Conservation (phyloP, 352 stramenopile species). For the Globisporangium parvum region DNA sequence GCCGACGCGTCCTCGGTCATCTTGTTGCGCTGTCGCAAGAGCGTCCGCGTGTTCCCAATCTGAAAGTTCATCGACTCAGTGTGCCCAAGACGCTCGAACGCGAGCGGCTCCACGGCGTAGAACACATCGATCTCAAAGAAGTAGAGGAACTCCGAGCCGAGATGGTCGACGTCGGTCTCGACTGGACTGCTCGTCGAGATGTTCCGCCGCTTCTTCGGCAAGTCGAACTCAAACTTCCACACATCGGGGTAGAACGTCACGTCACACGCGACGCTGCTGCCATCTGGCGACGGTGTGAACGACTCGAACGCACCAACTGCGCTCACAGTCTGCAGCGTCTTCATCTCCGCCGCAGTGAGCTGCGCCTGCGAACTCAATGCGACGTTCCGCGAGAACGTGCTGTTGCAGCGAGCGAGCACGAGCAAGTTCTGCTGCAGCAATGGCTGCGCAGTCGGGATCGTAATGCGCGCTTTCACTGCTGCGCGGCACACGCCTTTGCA, state of each 20-base stretch:
- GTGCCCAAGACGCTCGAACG: conserved; percentile 58
- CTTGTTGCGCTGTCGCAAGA: conserved; percentile 79
- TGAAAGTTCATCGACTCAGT: conserved; percentile 78
- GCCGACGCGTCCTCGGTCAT: conserved; percentile 40
- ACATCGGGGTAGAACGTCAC: conserved; percentile 85
- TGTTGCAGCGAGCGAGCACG: conserved; percentile 78
- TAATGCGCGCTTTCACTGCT: conserved; percentile 65
- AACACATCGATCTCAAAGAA: conserved; percentile 87
- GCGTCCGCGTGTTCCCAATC: conserved; percentile 79
- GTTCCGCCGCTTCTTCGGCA: conserved; percentile 83
- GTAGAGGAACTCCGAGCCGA: conserved; percentile 68
- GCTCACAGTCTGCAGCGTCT: conserved; percentile 62
- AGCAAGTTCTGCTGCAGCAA: conserved; percentile 34
- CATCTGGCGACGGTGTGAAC: conserved; percentile 32
- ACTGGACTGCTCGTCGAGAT: conserved; percentile 23
- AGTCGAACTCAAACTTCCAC: conserved; percentile 88
- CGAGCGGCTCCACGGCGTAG: conserved; percentile 48
- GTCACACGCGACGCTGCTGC: conserved; percentile 55
- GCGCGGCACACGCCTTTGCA: conserved; percentile 84
- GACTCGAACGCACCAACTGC: conserved; percentile 56
- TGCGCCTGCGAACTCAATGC: conserved; percentile 39
- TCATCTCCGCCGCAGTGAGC: conserved; percentile 56
- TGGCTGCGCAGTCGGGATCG: conserved; percentile 37
- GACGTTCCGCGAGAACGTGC: conserved; percentile 69
- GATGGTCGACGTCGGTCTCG: conserved; percentile 31